Evolutionary conservation across 176 grass and related monocot species (phyloP), one percentile per base, ranked within the genome.

Genomic region (Calamus simplicifolius): DNA sequence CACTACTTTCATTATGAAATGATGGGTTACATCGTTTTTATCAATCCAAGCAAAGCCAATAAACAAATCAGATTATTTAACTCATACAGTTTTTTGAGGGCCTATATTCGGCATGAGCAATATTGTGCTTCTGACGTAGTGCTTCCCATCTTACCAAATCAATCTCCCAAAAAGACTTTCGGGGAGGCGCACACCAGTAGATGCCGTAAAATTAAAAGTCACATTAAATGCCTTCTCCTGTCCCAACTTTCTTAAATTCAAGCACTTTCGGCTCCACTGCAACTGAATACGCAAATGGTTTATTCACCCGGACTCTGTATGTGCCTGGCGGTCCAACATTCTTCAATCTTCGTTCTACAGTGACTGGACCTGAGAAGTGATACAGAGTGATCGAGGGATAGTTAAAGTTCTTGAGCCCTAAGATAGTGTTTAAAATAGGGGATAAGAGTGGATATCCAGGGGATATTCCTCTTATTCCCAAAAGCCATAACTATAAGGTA

Each of bases 311-410:
- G 7, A 69, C 93, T 5, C 25, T 73, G 75, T 97, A 97, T 30
- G 58, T 50, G 3, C 72, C 58, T 18, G 86, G 69, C 5, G 21
- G 15, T 52, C 78, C 93, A 0, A 97, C 87, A 69, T 91, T 97
- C 80, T 84, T 75, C 63, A 88, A 66, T 52, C 70, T 61, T 70
- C 93, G 79, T 4, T 66, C 82, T 19, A 97, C 21, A 23, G 19
- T 79, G 43, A 59, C 48, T 23, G 52, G 54, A 56, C 69, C 78
- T 29, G 77, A 74, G 0, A 97, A 73, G 58, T 80, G 84, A 84
- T 52, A 91, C 50, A n/a, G n/a, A 1, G 87, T 21, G 14, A 97
- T 64, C 5, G 93, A 97, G 13, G 93, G 93, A 76, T 97, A 97
- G 78, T 97, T 97, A 1, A 91, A 56, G 68, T 97, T 77, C 69